Evolutionary conservation across 2,329 filamentous ascomycete species (phyloP).

Genomic region (Cercospora citrullina): DNA sequence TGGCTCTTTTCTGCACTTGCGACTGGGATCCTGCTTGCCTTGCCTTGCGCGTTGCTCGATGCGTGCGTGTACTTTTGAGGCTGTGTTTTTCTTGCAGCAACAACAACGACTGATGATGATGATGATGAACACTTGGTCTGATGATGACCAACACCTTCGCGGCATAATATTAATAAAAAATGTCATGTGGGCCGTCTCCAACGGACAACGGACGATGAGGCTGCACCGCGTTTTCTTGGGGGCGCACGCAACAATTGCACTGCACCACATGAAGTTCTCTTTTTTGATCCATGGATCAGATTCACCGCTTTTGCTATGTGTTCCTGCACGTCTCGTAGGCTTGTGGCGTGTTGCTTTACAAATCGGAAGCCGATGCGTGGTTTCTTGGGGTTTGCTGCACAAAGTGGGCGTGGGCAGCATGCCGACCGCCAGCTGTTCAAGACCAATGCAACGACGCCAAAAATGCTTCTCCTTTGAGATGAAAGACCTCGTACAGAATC

Average conservation of each 20-base stretch:
- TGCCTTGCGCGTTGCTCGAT: neutral
- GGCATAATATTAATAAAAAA: neutral
- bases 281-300: neutral
- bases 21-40: neutral
- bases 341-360: neutral
- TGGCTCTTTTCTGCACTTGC: neutral
- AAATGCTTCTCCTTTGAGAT: neutral
- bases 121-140: neutral
- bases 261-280: neutral
- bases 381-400: neutral
- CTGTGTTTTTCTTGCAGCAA: neutral
- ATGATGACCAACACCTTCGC: neutral
- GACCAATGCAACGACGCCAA: neutral
- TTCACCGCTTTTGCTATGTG: constrained; percentile 1
- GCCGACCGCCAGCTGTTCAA: too few species aligned
- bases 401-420: too few species aligned
- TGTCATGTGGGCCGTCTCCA: neutral
- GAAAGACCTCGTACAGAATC: neutral
- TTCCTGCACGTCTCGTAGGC: neutral
- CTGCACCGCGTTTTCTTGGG: neutral
- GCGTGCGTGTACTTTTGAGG: constrained; percentile 4
- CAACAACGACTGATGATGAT: neutral
- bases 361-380: neutral
- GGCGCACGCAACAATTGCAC: neutral
- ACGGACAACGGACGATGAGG: neutral